Conservation (phyloP, 345 rosid genomes). For the Citrus inodora region DNA sequence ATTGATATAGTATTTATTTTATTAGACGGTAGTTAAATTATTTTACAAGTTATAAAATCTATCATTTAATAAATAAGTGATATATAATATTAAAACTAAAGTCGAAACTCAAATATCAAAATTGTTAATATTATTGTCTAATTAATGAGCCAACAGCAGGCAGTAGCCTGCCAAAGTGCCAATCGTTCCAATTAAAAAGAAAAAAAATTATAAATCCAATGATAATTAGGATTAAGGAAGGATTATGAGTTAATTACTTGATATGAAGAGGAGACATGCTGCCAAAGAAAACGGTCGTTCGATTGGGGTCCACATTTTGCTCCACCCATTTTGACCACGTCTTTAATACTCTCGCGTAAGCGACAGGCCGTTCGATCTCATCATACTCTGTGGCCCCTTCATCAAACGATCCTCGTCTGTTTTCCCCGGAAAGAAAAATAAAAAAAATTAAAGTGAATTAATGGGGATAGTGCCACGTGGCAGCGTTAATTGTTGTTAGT, state of each 20-base stretch:
- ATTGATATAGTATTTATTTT: too few species aligned
- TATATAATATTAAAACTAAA: too few species aligned
- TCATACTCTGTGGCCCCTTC: slow-evolving; percentile 66
- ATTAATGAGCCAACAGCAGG: neutral
- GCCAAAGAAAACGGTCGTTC: slow-evolving; percentile 80
- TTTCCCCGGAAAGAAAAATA: neutral
- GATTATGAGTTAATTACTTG: slow-evolving; percentile 40
- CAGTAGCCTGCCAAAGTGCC: neutral
- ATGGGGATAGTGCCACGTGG: neutral
- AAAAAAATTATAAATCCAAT: neutral
- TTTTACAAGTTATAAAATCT: too few species aligned
- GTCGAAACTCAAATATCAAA: too few species aligned
- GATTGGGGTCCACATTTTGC: slow-evolving; percentile 54
- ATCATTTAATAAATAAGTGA: too few species aligned
- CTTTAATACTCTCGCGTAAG: slow-evolving; percentile 52
- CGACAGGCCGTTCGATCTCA: slow-evolving; percentile 72
- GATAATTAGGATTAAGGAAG: neutral
- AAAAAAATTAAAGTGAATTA: neutral
- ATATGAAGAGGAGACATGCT: slow-evolving; percentile 93
- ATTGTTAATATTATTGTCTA: too few species aligned
- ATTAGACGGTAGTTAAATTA: accelerated
- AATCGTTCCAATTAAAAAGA: neutral
- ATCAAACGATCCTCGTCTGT: slow-evolving; percentile 84
- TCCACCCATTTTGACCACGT: slow-evolving; percentile 91
- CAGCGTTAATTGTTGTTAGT: neutral